Evolutionary conservation across 495 filamentous ascomycete genomes (phyloP), one percentile per base, ranked within the genome.

Genomic region (Tuber brumale): DNA sequence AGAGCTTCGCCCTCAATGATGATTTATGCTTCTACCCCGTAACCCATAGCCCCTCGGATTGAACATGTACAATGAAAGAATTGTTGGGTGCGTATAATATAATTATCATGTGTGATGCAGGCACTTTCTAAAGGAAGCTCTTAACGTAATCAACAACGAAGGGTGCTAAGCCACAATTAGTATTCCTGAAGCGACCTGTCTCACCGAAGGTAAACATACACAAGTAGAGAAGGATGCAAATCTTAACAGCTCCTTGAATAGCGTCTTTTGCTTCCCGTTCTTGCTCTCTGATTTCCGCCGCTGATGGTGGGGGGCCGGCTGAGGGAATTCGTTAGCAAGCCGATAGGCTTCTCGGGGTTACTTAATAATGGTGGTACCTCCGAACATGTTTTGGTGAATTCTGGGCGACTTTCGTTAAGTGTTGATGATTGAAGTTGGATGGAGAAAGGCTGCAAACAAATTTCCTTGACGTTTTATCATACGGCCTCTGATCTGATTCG

Each of bases 101-200:
- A n/a, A n/a, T n/a, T n/a, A 66, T 66, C 27, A 14, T 31, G 57
- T 18, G 12, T 66, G 14, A 1, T 79, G 77, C 27, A 16, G 71
- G 69, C 42, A 79, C 69, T 48, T 44, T 84, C 86, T 90, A 97
- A 72, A 96, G 87, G 78, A 95, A 86, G 84, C 91, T 92, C 81
- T 85, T 89, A 77, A 91, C 87, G 81, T 90, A 92, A 79, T 95
- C 92, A 84, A 96, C 85, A 76, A 90, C 88, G 85, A 96, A 96
- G 75, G 94, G 94, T 73, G 92, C 94, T 95, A 76, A 12, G 57
- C 27, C 31, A 51, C 57, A 2, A 27, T 46, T 16, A 48, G 46
- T 69, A 75, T 57, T 35, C 57, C 80, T 83, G 48, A 80, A 70
- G 45, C 42, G 45, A 37, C 71, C 66, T 57, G 41, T 71, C 61